Base-by-base conservation (phyloP, 2,329 filamentous ascomycete genomes). In the Alternaria arborescens region DNA sequence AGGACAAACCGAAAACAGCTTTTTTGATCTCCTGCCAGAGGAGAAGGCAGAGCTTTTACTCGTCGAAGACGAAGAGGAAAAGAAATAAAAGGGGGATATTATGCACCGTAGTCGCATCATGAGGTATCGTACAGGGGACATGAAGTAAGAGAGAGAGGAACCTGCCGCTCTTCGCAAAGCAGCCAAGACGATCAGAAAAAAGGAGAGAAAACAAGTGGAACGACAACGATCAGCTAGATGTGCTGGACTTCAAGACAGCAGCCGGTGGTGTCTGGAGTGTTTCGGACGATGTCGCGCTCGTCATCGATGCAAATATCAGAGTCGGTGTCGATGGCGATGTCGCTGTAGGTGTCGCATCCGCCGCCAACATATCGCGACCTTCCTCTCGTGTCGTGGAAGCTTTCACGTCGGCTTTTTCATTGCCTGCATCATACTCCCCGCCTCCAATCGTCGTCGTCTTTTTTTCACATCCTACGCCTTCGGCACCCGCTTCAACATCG, bases 401-500 rank as follows among this genome's bases (percentile, higher is more conserved):
- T 40, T 55, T 56, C 30, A 41, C 52, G 16, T 2, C 8, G 11
- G 10, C 14, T 28, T 44, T 44, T 11, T 43, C 30, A 4, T 12
- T 20, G 4, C 26, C 20, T 8, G 43, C 26, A 14, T 40, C 40
- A 26, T 60, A 56, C 42, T 60, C 52, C 14, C 8, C 41, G 20
- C 50, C 46, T 24, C 52, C 38, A 8, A 34, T 42, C 8, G 55
- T n/a, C 11, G 55, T 16, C 2, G 40, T 28, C 38, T 52, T 52
- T 18, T 46, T 38, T 5, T 52, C 52, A 20, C 65, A 36, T 1
- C 11, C 32, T 16, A 3, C 32, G 6, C 32, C 6, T 12, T 14
- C 32, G 3, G 55, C 3, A 4, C 62, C 64, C 22, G 68, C 68
- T 56, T 76, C 74, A 8, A 72, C 58, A 60, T 76, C 72, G 30